Conservation (phyloP, 139 green algal genomes). For the Chlamydomonas incerta region DNA sequence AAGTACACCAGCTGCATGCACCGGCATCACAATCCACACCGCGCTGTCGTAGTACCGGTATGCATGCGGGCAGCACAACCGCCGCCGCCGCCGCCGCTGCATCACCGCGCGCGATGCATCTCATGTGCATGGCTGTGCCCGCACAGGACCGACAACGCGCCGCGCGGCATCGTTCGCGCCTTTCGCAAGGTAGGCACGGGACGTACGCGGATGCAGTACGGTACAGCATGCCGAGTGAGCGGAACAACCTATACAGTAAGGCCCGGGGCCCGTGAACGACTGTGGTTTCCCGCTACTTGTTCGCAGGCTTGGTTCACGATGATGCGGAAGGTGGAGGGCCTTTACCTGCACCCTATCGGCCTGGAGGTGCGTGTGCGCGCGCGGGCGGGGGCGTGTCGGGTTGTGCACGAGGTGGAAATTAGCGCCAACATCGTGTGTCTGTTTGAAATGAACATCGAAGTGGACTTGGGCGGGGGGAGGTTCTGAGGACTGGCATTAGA, state of each 20-base stretch:
- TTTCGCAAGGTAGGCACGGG: neutral
- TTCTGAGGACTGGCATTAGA: neutral
- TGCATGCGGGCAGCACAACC: too few relatives aligned
- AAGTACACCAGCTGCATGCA: too few relatives aligned
- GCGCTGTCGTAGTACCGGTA: too few relatives aligned
- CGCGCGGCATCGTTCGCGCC: neutral
- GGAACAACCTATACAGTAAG: neutral
- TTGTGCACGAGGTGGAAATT: neutral
- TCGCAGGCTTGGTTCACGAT: neutral
- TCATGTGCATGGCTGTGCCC: too few relatives aligned
- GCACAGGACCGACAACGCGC: neutral
- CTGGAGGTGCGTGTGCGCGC: neutral
- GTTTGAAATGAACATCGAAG: too few relatives aligned
- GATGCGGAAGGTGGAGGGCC: neutral
- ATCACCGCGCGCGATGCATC: too few relatives aligned
- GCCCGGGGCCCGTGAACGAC: neutral
- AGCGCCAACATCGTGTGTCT: too few relatives aligned
- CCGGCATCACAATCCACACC: too few relatives aligned
- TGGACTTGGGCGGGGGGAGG: neutral
- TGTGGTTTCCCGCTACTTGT: neutral
- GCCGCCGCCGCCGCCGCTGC: too few relatives aligned
- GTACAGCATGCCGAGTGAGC: too few relatives aligned
- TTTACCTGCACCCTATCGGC: neutral
- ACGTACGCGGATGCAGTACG: too few relatives aligned
- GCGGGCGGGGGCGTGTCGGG: neutral